phyloP scores from a whole-genome alignment of 441 rosid genomes.

The Adansonia gregorii region DNA sequence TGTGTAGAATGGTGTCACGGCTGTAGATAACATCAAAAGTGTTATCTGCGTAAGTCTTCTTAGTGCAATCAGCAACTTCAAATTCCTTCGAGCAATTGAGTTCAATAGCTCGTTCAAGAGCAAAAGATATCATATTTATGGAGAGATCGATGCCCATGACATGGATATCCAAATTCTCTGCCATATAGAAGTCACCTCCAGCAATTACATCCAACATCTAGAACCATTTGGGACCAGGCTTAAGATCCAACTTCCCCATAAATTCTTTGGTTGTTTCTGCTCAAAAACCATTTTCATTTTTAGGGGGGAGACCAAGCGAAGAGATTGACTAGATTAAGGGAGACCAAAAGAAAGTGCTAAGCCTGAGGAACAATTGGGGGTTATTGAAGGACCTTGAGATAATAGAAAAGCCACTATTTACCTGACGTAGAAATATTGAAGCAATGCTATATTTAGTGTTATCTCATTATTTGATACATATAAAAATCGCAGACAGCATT shows the following conservation, averaged over 20 bases:
- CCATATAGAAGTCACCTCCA: conserved; percentile 54
- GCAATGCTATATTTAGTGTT: not conserved
- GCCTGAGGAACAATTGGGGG: not conserved
- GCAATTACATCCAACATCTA: conserved; percentile 99
- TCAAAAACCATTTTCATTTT: conserved; percentile 17
- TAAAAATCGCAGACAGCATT: not conserved
- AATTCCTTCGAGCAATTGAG: conserved; percentile 85
- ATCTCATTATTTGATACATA: not conserved
- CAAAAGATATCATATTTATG: conserved; percentile 90
- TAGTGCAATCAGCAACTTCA: conserved; percentile 97
- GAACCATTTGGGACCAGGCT: conserved; percentile 88
- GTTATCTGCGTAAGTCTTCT: conserved; percentile 68
- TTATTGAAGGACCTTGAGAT: not conserved
- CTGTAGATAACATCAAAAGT: conserved; percentile 91
- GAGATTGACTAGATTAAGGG: not conserved
- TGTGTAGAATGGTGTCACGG: conserved; percentile 91
- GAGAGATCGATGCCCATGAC: conserved; percentile 95
- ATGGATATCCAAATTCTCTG: conserved; percentile 30
- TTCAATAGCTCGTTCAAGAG: conserved; percentile 91
- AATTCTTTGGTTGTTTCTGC: conserved; percentile 94
- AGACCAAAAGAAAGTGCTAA: not conserved
- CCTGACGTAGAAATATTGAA: not conserved
- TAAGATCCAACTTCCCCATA: conserved; percentile 81
- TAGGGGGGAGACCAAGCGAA: conserved; percentile 19
- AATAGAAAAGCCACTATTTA: not conserved